Evolutionary conservation across 495 filamentous ascomycete species (phyloP), one percentile per base, ranked within the genome.

Genomic region (Penicillium subrubescens): DNA sequence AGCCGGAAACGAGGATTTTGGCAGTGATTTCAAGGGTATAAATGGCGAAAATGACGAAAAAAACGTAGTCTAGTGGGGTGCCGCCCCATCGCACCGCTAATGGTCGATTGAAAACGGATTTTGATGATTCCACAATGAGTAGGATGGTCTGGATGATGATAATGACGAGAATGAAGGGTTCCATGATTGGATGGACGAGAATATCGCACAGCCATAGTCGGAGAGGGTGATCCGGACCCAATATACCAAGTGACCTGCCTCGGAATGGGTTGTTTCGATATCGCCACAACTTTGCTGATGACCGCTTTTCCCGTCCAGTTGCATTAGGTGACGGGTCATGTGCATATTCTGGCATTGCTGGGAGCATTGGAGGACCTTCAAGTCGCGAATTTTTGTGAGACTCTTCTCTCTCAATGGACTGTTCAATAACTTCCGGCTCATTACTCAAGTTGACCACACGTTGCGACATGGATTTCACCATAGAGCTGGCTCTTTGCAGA

Each of bases 381-480:
- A 84, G 69, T 61, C 83, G 79, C 31, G 83, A 69, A 64, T 80
- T 81, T 64, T 78, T 83, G 44, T 79, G 70, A 7, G 83, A 85
- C 56, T 90, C 88, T 62, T 92, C 87, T 63, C 90, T 83, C 57
- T 86, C 81, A 31, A 90, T 83, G n/a, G 84, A 85, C 64, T 92
- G 89, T 65, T 94, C 92, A 21, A 95, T 83, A 39, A 92, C 79
- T 65, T 90, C 87, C 8, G 89, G 86, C 67, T 97, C 93, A 71
- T 95, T 96, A 79, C 94, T 96, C 62, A 99, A 82, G 73, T 97
- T 97, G 70, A 98, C 95, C 61, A 99, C 93, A 75, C 95, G 93
- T 77, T 97, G 93, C 21, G 96, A 97, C 88, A 98, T 96, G 67
- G 93, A 93, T 67, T 93, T 90, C 76, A 99, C 89, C 70, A 98